Conservation (phyloP, 192 early-diverging fungal genomes). For the Gigaspora rosea region DNA sequence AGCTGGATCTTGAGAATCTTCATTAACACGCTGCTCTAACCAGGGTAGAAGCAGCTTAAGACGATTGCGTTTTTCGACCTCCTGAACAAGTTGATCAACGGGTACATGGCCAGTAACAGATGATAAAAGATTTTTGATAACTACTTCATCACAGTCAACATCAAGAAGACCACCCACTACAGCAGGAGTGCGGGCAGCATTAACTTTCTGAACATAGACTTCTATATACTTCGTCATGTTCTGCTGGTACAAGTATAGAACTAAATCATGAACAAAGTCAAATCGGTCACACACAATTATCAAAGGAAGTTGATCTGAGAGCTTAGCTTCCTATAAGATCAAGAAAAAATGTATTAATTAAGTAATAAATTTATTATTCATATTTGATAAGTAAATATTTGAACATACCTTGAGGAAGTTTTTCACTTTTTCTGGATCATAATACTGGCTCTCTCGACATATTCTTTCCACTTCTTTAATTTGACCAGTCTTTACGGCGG, state of each 20-base stretch:
- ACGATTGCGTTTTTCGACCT: slow-evolving; percentile 95
- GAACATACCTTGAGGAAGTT: slow-evolving; percentile 85
- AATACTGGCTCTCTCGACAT: slow-evolving; percentile 93
- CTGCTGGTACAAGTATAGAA: slow-evolving; percentile 95
- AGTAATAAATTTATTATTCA: background rate
- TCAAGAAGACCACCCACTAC: slow-evolving; percentile 97
- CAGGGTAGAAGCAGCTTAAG: slow-evolving; percentile 94
- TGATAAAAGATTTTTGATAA: slow-evolving; percentile 89
- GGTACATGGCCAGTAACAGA: slow-evolving; percentile 84
- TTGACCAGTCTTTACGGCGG: slow-evolving; percentile 89
- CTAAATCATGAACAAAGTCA: slow-evolving; percentile 96
- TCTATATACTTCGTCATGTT: slow-evolving; percentile 95
- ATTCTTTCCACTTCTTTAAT: slow-evolving; percentile 97
- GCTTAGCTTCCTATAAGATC: slow-evolving; percentile 74
- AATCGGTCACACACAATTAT: slow-evolving; percentile 99
- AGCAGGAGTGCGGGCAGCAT: slow-evolving; percentile 88
- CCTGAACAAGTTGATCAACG: slow-evolving; percentile 81
- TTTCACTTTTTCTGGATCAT: slow-evolving; percentile 98
- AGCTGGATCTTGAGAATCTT: slow-evolving; percentile 85
- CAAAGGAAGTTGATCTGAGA: slow-evolving; percentile 93
- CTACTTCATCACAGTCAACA: slow-evolving; percentile 94
- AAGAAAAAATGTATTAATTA: slow-evolving; percentile 1
- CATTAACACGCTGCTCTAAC: slow-evolving; percentile 87
- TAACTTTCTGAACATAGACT: slow-evolving; percentile 99
- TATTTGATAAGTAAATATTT: background rate